phyloP scores from a whole-genome alignment of 2,329 filamentous ascomycete species.

The Didymella lethalis region DNA sequence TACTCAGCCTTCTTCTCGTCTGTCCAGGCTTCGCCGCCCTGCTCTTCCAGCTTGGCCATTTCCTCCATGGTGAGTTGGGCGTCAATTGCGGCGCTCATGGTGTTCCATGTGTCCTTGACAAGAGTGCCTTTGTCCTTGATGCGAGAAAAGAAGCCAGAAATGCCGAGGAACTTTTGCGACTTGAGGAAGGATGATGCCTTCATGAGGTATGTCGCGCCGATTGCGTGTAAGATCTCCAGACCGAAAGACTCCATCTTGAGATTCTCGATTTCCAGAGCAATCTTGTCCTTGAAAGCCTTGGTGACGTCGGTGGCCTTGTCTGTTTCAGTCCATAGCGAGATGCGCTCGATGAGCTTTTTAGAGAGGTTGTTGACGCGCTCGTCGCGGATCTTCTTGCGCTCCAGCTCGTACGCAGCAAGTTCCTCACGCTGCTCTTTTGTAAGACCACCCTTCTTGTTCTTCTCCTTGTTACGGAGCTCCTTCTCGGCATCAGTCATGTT shows the following conservation, averaged over 20 bases:
- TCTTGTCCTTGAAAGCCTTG: constrained; percentile 90
- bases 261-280: constrained; percentile 91
- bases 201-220: constrained; percentile 87
- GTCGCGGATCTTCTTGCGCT: constrained; percentile 82
- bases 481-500: constrained; percentile 77
- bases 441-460: constrained; percentile 89
- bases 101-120: constrained; percentile 98
- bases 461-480: constrained; percentile 78
- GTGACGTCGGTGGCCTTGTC: constrained; percentile 89
- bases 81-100: constrained; percentile 93
- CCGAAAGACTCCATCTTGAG: constrained; percentile 99
- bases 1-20: constrained; percentile 97
- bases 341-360: constrained; percentile 85
- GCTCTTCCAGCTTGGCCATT: constrained; percentile 95
- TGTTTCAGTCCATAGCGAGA: constrained; percentile 96
- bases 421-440: constrained; percentile 94
- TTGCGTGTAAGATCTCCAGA: constrained; percentile 93
- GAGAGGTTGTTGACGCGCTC: constrained; percentile 87
- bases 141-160: constrained; percentile 91
- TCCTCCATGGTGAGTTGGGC: constrained; percentile 99
- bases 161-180: constrained; percentile 95
- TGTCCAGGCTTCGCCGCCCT: constrained; percentile 96
- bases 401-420: constrained; percentile 84
- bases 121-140: constrained; percentile 96
- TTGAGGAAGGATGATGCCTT: constrained; percentile 90